phyloP scores from a whole-genome alignment of 495 filamentous ascomycete genomes.

The Aspergillus kassunensis region DNA sequence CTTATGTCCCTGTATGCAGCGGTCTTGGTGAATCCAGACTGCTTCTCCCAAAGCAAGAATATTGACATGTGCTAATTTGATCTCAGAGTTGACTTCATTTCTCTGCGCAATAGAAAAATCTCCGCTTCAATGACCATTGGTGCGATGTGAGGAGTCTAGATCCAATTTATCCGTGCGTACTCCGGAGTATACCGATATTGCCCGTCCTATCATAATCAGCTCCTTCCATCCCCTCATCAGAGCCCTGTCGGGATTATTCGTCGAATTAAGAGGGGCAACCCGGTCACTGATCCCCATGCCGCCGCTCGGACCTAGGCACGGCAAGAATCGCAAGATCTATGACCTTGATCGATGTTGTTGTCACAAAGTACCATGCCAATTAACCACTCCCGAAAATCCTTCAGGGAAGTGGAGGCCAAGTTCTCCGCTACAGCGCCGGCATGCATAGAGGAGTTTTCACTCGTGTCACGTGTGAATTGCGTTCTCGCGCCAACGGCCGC shows the following conservation, averaged over 20 bases:
- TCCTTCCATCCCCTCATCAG: constrained; percentile 1
- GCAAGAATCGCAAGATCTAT: neutral
- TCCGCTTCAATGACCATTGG: constrained; percentile 1
- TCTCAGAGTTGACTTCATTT: neutral
- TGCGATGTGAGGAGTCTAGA: constrained; percentile 6
- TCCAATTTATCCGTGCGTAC: constrained; percentile 8
- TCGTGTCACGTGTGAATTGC: neutral
- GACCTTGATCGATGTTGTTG: neutral
- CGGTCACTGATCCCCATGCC: neutral
- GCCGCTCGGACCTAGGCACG: constrained; percentile 14
- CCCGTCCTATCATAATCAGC: neutral
- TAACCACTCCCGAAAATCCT: constrained; percentile 7
- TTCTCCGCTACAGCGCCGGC: constrained; percentile 1
- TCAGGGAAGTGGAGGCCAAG: constrained; percentile 4
- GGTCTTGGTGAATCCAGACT: no score
- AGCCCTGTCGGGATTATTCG: constrained; percentile 3
- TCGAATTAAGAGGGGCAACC: neutral
- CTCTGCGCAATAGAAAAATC: neutral
- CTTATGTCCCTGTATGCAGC: no score
- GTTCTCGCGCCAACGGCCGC: neutral
- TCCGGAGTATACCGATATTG: constrained; percentile 1
- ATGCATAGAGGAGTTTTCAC: neutral
- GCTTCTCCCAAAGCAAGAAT: neutral
- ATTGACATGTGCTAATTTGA: constrained; percentile 2
- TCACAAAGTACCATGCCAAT: neutral